Evolutionary conservation across 169 alveolate genomes (phyloP).

Genomic region (Neospora caninum): DNA sequence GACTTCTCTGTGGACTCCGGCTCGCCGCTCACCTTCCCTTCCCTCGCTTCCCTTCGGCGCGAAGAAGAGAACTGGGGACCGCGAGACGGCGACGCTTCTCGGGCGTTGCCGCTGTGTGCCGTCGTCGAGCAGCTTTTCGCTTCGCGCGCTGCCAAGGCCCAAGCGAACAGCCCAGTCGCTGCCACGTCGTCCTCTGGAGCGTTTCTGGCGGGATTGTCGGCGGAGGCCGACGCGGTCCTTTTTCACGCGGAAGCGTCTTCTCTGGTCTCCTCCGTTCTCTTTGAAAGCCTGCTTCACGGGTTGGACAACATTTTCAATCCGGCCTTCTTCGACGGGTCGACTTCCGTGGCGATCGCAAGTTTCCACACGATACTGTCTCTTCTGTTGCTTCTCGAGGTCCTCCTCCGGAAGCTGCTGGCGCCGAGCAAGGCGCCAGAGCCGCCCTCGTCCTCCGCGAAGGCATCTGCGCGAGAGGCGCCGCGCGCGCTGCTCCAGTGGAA

Average conservation of each 20-base stretch:
- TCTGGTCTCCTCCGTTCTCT: neutral
- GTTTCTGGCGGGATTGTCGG: neutral
- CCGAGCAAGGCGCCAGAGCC: neutral
- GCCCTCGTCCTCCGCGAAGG: neutral
- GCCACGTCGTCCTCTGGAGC: neutral
- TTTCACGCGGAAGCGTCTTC: neutral
- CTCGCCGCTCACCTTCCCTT: neutral
- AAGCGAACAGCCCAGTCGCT: no score
- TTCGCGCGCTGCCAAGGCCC: no score
- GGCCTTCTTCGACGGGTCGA: neutral
- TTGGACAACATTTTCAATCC: neutral
- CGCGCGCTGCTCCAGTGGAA: neutral
- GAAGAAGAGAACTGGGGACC: neutral
- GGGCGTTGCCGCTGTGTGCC: no score
- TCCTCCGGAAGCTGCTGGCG: neutral
- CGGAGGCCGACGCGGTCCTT: slow-evolving; percentile 8
- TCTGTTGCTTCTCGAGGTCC: neutral
- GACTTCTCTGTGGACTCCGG: neutral
- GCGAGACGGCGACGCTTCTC: neutral
- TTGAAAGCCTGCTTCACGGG: slow-evolving; percentile 12
- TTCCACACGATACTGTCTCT: slow-evolving; percentile 4
- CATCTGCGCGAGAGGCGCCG: neutral
- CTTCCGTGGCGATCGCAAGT: neutral
- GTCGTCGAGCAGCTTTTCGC: no score
- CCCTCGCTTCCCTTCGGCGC: neutral